Evolutionary conservation across 164 flowering plant species (phyloP).

Genomic region (Santalum album): DNA sequence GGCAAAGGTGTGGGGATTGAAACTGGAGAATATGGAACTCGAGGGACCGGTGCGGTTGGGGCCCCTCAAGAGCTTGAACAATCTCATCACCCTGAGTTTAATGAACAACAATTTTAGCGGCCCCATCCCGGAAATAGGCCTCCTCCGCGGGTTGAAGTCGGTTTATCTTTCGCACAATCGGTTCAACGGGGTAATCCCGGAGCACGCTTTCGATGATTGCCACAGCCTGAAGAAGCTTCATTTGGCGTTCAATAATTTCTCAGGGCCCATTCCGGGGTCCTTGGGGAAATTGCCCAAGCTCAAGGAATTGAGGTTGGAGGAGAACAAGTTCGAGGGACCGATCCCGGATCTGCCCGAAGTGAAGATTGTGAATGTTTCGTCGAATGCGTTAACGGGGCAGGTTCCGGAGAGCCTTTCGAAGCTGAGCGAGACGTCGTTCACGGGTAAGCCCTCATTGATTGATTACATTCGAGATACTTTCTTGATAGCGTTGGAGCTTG

Average conservation of each 20-base stretch:
- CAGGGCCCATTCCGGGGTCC: conserved; percentile 36
- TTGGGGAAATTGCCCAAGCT: conserved; percentile 23
- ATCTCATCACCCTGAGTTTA: conserved; percentile 43
- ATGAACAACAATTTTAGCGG: conserved; percentile 36
- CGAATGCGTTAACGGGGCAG: conserved; percentile 31
- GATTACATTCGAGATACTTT: too few relatives aligned
- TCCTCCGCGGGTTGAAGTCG: conserved; percentile 18
- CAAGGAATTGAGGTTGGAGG: conserved; percentile 32
- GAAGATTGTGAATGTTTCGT: conserved; percentile 21
- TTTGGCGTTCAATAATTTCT: conserved; percentile 28
- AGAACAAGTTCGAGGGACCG: conserved; percentile 33
- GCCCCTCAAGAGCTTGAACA: conserved; percentile 19
- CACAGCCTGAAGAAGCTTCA: conserved; percentile 30
- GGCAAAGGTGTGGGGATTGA: conserved; percentile 41
- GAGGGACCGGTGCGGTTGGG: conserved; percentile 39
- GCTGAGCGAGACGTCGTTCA: conserved; percentile 19
- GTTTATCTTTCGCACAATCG: conserved; percentile 35
- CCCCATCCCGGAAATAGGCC: conserved; percentile 21
- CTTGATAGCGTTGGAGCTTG: too few relatives aligned
- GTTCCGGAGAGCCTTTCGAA: conserved; percentile 29
- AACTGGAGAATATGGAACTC: conserved; percentile 50
- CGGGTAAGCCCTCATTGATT: too few relatives aligned
- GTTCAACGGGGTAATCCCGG: conserved; percentile 28
- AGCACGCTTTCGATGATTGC: conserved; percentile 27
- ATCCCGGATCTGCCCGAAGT: conserved; percentile 26